Evolutionary conservation across 2,329 filamentous ascomycete species (phyloP).

Genomic region (Catunica adiposa): DNA sequence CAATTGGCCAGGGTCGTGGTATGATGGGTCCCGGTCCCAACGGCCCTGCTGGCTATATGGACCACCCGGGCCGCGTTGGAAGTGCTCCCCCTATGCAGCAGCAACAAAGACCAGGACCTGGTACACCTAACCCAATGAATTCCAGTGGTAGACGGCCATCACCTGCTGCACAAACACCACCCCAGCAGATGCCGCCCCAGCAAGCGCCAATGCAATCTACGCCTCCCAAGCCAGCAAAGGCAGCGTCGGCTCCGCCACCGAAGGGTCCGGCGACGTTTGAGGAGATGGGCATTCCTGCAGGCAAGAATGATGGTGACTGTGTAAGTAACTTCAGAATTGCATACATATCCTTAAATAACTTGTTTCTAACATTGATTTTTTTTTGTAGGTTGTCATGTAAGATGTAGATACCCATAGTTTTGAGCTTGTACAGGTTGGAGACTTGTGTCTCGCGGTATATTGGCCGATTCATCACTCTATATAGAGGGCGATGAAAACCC

Average conservation of each 20-base stretch:
- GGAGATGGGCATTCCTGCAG: conserved; percentile 86
- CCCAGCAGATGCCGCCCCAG: conserved; percentile 17
- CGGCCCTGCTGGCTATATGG: conserved; percentile 16
- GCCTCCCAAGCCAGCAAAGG: conserved; percentile 23
- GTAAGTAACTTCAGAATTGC: conserved; percentile 36
- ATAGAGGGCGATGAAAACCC: neutral
- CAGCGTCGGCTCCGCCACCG: conserved; percentile 31
- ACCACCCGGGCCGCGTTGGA: conserved; percentile 19
- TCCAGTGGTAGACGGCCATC: neutral
- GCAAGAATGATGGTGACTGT: conserved; percentile 76
- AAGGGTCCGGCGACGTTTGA: conserved; percentile 93
- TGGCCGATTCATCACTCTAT: neutral
- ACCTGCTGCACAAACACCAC: neutral
- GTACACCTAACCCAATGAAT: conserved; percentile 17
- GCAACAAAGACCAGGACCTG: conserved; percentile 8
- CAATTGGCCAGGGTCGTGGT: conserved; percentile 18
- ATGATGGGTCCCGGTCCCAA: conserved; percentile 15
- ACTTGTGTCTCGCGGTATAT: neutral
- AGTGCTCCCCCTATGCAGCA: conserved; percentile 24
- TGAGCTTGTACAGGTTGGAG: neutral
- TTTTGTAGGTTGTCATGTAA: conserved; percentile 11
- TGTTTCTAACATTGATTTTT: conserved; percentile 3
- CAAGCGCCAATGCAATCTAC: conserved; percentile 20
- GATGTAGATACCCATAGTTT: neutral
- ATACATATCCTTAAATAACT: neutral